Conservation (phyloP, 2,329 filamentous ascomycete genomes). For the Cordyceps tenuipes region DNA sequence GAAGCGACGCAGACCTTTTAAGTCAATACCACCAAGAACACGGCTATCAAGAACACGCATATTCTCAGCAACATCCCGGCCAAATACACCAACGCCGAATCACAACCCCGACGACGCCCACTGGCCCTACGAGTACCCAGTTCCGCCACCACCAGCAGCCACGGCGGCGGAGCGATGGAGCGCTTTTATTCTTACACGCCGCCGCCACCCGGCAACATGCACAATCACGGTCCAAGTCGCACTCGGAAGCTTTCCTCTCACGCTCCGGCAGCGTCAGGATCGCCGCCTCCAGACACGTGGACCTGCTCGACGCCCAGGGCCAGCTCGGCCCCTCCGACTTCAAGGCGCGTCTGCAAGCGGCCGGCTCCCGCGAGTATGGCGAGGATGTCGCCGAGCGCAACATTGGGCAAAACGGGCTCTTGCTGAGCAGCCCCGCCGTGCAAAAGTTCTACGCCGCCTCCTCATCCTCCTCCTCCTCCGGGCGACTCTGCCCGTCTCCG, state of each 20-base stretch:
- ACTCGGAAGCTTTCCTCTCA: background rate
- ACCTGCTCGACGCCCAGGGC: constrained; percentile 51
- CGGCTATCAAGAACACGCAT: background rate
- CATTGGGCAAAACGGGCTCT: constrained; percentile 29
- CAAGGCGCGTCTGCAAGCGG: constrained; percentile 37
- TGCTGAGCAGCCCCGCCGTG: constrained; percentile 26
- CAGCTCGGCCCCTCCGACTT: constrained; percentile 42
- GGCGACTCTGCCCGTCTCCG: background rate
- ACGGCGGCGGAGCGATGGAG: no score
- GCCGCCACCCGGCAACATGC: background rate
- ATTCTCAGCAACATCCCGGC: background rate
- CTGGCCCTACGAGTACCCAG: background rate
- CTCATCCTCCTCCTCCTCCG: no score
- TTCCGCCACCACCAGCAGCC: background rate
- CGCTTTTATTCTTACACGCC: background rate
- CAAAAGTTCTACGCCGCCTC: constrained; percentile 28
- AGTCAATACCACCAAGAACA: background rate
- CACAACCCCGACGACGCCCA: background rate
- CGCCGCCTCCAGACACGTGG: constrained; percentile 29
- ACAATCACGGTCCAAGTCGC: background rate
- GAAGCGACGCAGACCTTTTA: background rate
- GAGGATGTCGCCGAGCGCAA: constrained; percentile 60
- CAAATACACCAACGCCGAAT: background rate
- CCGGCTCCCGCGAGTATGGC: constrained; percentile 47
- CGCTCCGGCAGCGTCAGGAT: background rate